Conservation (phyloP, 2,329 filamentous ascomycete species). For the Fusarium lyarnte region DNA sequence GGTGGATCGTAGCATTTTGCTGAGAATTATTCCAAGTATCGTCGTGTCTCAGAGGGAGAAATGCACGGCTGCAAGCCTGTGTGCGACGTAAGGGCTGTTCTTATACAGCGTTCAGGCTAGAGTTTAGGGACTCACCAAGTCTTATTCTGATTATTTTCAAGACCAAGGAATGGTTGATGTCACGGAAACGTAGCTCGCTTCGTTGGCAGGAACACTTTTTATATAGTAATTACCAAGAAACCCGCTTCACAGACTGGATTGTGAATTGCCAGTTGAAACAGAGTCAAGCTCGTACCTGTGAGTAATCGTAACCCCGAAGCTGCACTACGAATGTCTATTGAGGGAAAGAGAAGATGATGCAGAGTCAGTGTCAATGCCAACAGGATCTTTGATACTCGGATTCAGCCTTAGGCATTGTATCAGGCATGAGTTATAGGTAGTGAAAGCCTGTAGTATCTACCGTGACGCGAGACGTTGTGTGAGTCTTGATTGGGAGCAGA, state of each 20-base stretch:
- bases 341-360: background rate
- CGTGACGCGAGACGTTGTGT: background rate
- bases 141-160: background rate
- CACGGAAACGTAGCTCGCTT: background rate
- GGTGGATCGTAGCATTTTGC: background rate
- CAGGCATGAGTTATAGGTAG: background rate
- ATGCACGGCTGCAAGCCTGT: background rate
- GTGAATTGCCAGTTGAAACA: background rate
- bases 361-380: background rate
- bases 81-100: accelerated
- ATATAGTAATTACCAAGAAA: background rate
- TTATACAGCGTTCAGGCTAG: background rate
- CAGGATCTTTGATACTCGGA: background rate
- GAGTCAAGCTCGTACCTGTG: background rate
- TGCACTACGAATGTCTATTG: background rate
- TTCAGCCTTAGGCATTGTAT: background rate
- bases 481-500: background rate
- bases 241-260: background rate
- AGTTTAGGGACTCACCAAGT: accelerated
- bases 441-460: background rate
- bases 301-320: background rate
- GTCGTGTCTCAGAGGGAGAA: background rate
- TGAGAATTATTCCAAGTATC: no score
- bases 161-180: accelerated
- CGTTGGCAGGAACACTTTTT: background rate